These are phyloP conservation scores for Metrosideros polymorpha DNA, from an alignment of 441 rosid genomes.

Conservation along the genomic window DNA sequence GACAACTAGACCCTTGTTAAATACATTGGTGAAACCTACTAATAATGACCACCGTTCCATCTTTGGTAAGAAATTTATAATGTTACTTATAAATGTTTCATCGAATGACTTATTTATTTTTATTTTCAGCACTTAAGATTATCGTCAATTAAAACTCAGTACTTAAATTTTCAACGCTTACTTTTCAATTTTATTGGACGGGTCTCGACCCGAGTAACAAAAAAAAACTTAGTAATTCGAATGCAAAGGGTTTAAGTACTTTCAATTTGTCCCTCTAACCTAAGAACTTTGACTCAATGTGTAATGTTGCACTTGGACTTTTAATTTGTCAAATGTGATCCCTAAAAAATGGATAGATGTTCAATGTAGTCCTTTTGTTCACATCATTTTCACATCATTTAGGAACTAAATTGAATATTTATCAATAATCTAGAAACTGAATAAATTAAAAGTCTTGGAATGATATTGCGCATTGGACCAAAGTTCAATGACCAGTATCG, in stretches of 20 bases:
- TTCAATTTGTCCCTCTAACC: no score
- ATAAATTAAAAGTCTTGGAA: neutral
- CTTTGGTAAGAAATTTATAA: neutral
- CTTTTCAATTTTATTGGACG: neutral
- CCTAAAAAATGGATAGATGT: neutral
- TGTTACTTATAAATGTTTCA: neutral
- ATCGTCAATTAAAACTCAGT: neutral
- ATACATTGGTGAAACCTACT: neutral
- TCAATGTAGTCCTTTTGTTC: neutral
- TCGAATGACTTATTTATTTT: neutral
- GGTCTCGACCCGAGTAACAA: neutral
- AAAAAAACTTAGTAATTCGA: neutral
- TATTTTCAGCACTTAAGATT: neutral
- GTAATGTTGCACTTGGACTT: rapidly evolving
- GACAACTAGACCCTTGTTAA: neutral
- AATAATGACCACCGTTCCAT: neutral
- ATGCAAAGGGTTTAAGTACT: neutral
- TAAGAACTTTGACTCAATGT: neutral
- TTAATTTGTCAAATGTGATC: neutral
- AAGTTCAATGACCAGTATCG: neutral
- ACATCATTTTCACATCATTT: neutral
- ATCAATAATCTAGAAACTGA: neutral
- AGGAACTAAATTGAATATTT: neutral
- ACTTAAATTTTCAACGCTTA: neutral
- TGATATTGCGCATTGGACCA: neutral